Percentiles rank a stretch among this genome's conserved stretches.
phyloP scores from a whole-genome alignment of 768 basidiomycete species.

The Lentinula sp. region DNA sequence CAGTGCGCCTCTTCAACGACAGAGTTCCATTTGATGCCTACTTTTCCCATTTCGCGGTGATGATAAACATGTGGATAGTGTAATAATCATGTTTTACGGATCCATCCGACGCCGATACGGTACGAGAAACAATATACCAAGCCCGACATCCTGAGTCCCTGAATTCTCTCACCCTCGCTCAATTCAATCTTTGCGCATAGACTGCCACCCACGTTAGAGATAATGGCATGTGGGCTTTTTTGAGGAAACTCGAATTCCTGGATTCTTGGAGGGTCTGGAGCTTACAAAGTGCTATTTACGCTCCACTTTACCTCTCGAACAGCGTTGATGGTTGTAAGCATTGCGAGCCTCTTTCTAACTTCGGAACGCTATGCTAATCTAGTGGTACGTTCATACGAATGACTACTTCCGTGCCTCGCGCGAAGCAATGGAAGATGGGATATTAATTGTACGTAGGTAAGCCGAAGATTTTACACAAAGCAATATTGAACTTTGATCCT shows the following conservation, averaged over 20 bases:
- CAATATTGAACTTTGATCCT: neutral
- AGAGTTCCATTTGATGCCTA: neutral
- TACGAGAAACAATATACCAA: neutral
- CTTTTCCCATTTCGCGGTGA: neutral
- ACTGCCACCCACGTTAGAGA: neutral
- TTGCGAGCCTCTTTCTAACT: neutral
- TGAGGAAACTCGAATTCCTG: neutral
- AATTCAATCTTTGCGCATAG: neutral
- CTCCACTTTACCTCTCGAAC: neutral
- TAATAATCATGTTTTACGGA: neutral
- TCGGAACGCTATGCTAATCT: neutral
- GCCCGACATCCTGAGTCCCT: neutral
- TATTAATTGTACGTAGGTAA: neutral
- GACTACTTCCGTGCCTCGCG: neutral
- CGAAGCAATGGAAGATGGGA: neutral
- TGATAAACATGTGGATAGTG: neutral
- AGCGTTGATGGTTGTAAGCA: neutral
- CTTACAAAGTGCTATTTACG: neutral
- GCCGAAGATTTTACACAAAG: neutral
- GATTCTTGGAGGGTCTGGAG: neutral
- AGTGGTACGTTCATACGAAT: neutral
- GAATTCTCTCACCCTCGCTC: neutral
- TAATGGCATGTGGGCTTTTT: neutral
- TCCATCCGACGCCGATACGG: neutral
- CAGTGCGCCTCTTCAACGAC: neutral